Evolutionary conservation across 1,139 yeast species (phyloP).

Genomic region (Protomyces inundatus): DNA sequence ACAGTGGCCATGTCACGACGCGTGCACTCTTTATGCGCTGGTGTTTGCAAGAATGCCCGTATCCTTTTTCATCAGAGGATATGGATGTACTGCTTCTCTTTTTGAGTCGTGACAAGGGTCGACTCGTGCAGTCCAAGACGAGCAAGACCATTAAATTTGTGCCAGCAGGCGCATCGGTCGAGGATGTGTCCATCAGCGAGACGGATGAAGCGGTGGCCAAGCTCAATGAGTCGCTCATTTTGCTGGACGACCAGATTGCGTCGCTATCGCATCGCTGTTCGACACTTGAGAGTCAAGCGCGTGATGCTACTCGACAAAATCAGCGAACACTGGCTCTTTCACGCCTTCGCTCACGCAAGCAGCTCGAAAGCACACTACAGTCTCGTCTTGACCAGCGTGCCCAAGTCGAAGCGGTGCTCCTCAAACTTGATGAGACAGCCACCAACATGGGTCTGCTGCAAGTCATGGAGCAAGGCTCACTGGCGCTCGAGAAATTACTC

Average conservation of each 20-base stretch:
- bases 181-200: background rate
- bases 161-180: background rate
- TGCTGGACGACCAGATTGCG: background rate
- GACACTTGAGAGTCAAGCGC: background rate
- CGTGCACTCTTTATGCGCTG: background rate
- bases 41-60: background rate
- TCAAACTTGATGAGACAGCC: conserved; percentile 14
- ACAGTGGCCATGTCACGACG: conserved; percentile 9
- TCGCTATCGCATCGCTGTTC: background rate
- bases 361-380: background rate
- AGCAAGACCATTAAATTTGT: conserved; percentile 2
- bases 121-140: background rate
- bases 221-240: background rate
- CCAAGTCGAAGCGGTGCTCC: conserved; percentile 1
- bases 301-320: background rate
- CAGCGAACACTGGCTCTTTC: background rate
- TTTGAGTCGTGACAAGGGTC: conserved; percentile 2
- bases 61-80: background rate
- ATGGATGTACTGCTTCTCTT: background rate
- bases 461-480: conserved; percentile 11
- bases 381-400: background rate
- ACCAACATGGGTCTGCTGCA: conserved; percentile 2
- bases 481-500: conserved; percentile 4
- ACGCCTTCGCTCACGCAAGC: background rate
- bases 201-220: conserved; percentile 19